Base-by-base conservation (phyloP, 768 basidiomycete genomes). In the Xerocomellus dryophilus region DNA sequence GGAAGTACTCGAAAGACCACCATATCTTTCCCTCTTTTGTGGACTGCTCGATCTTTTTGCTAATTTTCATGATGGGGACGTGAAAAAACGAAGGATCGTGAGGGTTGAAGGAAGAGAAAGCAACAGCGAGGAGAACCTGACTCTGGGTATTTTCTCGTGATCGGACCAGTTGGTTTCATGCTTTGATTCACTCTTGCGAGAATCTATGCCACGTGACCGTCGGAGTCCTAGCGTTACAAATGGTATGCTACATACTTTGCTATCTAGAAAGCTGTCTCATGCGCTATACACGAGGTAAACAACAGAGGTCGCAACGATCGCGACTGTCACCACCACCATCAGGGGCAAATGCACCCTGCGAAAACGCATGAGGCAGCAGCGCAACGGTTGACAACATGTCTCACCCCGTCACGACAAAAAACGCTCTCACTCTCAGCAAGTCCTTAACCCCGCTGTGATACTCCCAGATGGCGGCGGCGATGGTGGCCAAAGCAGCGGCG, bases 1-100 rank as follows among this genome's bases (percentile, higher is more conserved):
- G 96, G 66, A 99, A 98, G 75, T 94, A 98, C 69, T 99, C 96
- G 70, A 99, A 98, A 35, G 92, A 94, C 95, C 95, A 99, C 89
- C 94, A 97, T 55, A 91, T 75, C 65, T 92, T 85, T 59, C 88
- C 86, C 63, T 96, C 89, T 69, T 88, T 86, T 56, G 83, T 75
- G 44, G 90, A 90, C 71, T 91, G 84, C 59, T 86, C 80, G 42
- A 98, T 91, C 77, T 96, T 98, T 73, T 94, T 84, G 62, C 86
- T 93, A 71, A 98, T 92, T 82, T 89, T 96, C 93, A 97, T 97
- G 73, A 41, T 39, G 48, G 40, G 32, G 41, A 12, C 11, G 63
- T 62, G 63, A 59, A 58, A 32, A 56, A 67, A 51, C 59, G 17
- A 57, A 58, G 59, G 59, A 58, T 53, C 49, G 65, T 61, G 60